Evolutionary conservation across 805 yeast genomes (phyloP), one percentile per base, ranked within the genome.

Genomic region (Sugiyamaella valdiviana): DNA sequence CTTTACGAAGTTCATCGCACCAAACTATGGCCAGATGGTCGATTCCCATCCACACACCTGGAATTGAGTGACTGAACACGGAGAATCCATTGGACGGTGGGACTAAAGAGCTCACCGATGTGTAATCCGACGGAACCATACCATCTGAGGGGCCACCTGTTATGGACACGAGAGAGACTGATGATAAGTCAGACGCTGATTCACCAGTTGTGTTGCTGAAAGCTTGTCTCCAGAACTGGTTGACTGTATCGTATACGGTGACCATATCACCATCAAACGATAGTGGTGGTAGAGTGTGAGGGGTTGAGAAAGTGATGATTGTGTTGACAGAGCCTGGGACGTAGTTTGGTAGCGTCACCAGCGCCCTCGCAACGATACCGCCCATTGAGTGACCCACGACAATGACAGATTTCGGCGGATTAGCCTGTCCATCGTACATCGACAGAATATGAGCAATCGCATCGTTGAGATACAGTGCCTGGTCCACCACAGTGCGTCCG

Each of bases 371-470:
- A 0, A 90, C 96, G 14, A 90, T 78, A 2, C 98, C 97, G 36
- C 98, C 98, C 98, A 90, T 90, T 1, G 96, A 89, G 67, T 90
- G 98, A 5, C 88, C 96, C 1, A 90, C 54, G 0, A 90, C 62
- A 1, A 90, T 76, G 2, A 90, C 93, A 0, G 96, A 85, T 23
- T 63, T 63, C 0, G 90, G 90, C 15, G 46, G 46, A 24, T 44
- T 46, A 22, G 16, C 10, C 45, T 60, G 20, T 14, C 57, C 54
- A 16, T 64, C 57, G 55, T 90, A 90, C 5, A 90, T 66, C 2
- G 79, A 75, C 15, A 90, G 64, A 17, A 90, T 88, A 62, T 82
- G 89, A 32, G 68, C 66, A 3, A 90, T 72, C 0, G 96, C 96
- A 57, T 88, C 95, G 60, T 90, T 90, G 49, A 86, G 63, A 63